Evolutionary conservation across 208 protist species (phyloP).

Genomic region (Trypanosoma lewisi): DNA sequence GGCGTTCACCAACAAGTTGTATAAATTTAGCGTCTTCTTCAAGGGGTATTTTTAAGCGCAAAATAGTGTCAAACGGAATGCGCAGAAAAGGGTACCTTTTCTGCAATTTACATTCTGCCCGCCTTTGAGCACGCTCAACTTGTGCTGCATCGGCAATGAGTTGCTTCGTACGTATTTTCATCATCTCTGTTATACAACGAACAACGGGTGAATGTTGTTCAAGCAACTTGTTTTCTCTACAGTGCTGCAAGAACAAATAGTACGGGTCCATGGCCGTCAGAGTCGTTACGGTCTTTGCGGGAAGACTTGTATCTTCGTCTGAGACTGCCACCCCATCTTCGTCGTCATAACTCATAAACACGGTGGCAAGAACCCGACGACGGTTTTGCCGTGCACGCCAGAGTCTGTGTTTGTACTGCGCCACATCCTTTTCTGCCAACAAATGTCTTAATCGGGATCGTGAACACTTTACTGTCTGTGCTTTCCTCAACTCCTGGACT

Average conservation of each 20-base stretch:
- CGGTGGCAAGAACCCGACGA: constrained; percentile 25
- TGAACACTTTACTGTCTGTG: constrained; percentile 22
- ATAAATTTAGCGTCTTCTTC: constrained; percentile 44
- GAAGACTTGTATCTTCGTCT: constrained; percentile 2
- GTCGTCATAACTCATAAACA: constrained; percentile 21
- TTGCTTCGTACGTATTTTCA: constrained; percentile 44
- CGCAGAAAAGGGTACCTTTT: constrained; percentile 50
- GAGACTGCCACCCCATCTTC: constrained; percentile 29
- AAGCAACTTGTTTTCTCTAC: constrained; percentile 26
- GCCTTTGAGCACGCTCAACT: constrained; percentile 20
- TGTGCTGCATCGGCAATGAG: constrained; percentile 34
- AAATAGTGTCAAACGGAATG: constrained; percentile 12
- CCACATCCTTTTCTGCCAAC: constrained; percentile 26
- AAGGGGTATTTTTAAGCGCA: constrained; percentile 29
- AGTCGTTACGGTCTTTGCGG: background rate
- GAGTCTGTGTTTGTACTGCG: constrained; percentile 45
- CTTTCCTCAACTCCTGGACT: constrained; percentile 45
- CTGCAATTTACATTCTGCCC: constrained; percentile 29
- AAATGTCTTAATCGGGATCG: constrained; percentile 25
- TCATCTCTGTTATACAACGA: constrained; percentile 36
- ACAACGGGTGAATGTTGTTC: constrained; percentile 18
- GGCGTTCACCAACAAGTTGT: constrained; percentile 36
- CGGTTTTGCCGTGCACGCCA: constrained; percentile 43
- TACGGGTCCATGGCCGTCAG: constrained; percentile 36
- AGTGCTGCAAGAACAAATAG: constrained; percentile 48